These are phyloP conservation scores for Microcera coccophila DNA, from an alignment of 2,329 filamentous ascomycete species.

Conservation along the genomic window DNA sequence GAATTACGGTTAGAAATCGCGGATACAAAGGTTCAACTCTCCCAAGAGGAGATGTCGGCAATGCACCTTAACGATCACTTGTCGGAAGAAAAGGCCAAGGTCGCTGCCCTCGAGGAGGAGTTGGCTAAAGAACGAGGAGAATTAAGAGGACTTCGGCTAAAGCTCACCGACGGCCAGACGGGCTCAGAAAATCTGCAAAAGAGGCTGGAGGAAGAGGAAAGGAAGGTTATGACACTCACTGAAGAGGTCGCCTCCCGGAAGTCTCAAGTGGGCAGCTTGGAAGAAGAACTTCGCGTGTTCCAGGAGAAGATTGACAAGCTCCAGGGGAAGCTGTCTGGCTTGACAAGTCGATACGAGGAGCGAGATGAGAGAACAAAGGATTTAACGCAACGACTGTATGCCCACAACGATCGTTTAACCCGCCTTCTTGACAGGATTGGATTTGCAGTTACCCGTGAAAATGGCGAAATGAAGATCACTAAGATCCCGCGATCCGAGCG, in stretches of 20 bases:
- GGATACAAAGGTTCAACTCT: constrained; percentile 48
- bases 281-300: constrained; percentile 68
- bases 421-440: constrained; percentile 83
- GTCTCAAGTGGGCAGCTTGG: constrained; percentile 69
- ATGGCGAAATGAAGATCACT: constrained; percentile 69
- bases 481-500: constrained; percentile 62
- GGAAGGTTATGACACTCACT: constrained; percentile 61
- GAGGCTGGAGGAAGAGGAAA: constrained; percentile 71
- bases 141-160: constrained; percentile 62
- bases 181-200: constrained; percentile 76
- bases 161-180: constrained; percentile 77
- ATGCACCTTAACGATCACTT: constrained; percentile 53
- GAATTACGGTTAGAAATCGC: constrained; percentile 57
- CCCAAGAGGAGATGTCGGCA: constrained; percentile 48
- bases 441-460: constrained; percentile 73
- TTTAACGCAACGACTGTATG: constrained; percentile 76
- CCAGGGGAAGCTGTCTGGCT: constrained; percentile 48
- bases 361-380: constrained; percentile 74
- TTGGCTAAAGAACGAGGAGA: constrained; percentile 64
- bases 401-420: constrained; percentile 78
- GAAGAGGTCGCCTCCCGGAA: constrained; percentile 71
- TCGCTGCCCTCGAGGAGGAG: constrained; percentile 52
- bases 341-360: constrained; percentile 59
- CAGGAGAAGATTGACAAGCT: constrained; percentile 60
- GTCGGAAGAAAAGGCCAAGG: constrained; percentile 51